A percentile compares a stretch with the other conserved stretches of the same genome.
Evolutionary conservation across 2,329 filamentous ascomycete species (phyloP).

Genomic region (Lachnellula hyalina): DNA sequence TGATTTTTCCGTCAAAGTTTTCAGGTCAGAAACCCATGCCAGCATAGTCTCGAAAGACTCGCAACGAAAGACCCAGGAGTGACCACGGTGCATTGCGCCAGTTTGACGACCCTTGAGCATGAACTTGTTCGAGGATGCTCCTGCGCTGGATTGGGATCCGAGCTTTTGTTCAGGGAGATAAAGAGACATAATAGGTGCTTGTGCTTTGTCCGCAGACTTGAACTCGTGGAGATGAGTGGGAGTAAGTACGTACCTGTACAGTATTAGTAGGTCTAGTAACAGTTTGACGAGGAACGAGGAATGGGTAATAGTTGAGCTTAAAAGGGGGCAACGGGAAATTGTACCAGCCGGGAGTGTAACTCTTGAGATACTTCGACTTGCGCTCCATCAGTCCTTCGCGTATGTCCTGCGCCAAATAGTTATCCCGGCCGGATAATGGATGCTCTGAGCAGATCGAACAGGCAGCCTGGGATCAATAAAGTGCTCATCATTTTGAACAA

Average conservation of each 20-base stretch:
- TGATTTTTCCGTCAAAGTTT: slow-evolving; percentile 79
- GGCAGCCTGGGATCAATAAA: slow-evolving; percentile 83
- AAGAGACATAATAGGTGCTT: slow-evolving; percentile 91
- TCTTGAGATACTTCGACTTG: slow-evolving; percentile 98
- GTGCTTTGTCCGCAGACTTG: slow-evolving; percentile 91
- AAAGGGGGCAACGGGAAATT: slow-evolving; percentile 30
- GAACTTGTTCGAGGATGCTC: slow-evolving; percentile 91
- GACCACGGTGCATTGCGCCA: slow-evolving; percentile 80
- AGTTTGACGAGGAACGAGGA: background rate
- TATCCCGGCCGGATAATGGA: slow-evolving; percentile 87
- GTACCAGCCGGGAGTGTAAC: slow-evolving; percentile 66
- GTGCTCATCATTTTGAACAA: slow-evolving; percentile 70
- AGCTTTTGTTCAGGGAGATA: slow-evolving; percentile 94
- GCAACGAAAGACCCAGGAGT: slow-evolving; percentile 67
- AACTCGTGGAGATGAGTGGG: slow-evolving; percentile 98
- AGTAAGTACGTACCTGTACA: slow-evolving; percentile 80
- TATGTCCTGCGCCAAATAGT: slow-evolving; percentile 73
- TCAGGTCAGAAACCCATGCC: slow-evolving; percentile 81
- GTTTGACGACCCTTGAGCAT: slow-evolving; percentile 95
- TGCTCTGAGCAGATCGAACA: slow-evolving; percentile 71
- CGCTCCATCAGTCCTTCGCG: slow-evolving; percentile 87
- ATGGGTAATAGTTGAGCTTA: background rate
- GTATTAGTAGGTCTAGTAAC: slow-evolving; percentile 1
- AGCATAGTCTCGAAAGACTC: slow-evolving; percentile 89
- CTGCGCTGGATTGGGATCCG: slow-evolving; percentile 78